These are phyloP conservation scores for Heimioporus sp. DNA, from an alignment of 768 basidiomycete genomes.

Conservation along the genomic window DNA sequence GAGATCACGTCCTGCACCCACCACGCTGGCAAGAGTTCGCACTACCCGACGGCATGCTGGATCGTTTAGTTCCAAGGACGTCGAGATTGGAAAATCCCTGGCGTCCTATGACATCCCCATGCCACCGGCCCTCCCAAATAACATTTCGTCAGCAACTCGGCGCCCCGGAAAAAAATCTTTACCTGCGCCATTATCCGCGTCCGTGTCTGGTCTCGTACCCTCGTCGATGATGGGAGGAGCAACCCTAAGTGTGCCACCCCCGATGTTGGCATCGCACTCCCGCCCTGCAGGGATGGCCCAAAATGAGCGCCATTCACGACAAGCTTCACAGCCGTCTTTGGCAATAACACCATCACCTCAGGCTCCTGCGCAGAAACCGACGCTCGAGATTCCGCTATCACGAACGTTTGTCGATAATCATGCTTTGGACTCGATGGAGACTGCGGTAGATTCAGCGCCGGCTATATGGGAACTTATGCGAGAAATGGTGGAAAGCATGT, in stretches of 20 bases:
- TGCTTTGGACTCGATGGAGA: conserved; percentile 73
- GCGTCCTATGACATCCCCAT: conserved; percentile 56
- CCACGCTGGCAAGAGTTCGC: conserved; percentile 41
- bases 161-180: conserved; percentile 52
- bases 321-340: conserved; percentile 44
- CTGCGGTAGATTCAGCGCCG: conserved; percentile 77
- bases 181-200: conserved; percentile 35
- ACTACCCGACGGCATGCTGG: conserved; percentile 82
- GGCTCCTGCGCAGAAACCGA: conserved; percentile 28
- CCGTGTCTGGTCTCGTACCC: conserved; percentile 18
- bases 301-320: conserved; percentile 37
- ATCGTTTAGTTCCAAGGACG: conserved; percentile 93
- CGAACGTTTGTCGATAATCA: conserved; percentile 74
- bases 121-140: conserved; percentile 26
- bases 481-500: conserved; percentile 63
- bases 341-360: conserved; percentile 34
- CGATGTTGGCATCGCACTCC: conserved; percentile 12
- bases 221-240: conserved; percentile 3
- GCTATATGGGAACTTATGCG: conserved; percentile 81
- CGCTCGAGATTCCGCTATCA: conserved; percentile 52
- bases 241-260: conserved; percentile 3
- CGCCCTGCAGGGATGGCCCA: conserved; percentile 10
- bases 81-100: conserved; percentile 79
- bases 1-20: conserved; percentile 28
- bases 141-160: conserved; percentile 32